A percentile compares a stretch with the other conserved stretches of the same genome.
phyloP scores from a whole-genome alignment of 2,329 filamentous ascomycete genomes.

The Rachicladosporium sp. region DNA sequence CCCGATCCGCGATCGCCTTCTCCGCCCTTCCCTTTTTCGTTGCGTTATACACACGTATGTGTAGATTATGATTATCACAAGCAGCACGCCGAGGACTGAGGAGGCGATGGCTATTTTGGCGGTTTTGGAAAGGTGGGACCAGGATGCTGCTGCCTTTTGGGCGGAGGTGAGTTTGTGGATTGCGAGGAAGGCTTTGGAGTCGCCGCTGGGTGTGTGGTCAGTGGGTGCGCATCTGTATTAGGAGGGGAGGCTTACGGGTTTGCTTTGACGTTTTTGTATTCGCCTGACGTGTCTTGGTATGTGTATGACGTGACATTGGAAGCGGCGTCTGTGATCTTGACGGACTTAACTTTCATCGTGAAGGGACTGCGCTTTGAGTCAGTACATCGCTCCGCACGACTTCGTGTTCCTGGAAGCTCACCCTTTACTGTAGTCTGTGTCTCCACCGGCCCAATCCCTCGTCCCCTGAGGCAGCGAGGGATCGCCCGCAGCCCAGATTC shows the following conservation, averaged over 20 bases:
- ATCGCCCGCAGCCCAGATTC: constrained; percentile 85
- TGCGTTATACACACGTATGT: constrained; percentile 38
- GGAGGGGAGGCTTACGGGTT: constrained; percentile 25
- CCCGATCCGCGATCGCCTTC: constrained; percentile 34
- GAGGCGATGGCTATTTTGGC: constrained; percentile 39
- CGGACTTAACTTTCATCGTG: constrained; percentile 23
- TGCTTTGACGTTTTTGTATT: constrained; percentile 34
- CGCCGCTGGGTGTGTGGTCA: constrained; percentile 9
- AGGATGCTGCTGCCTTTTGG: constrained; percentile 30
- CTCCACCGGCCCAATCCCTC: constrained; percentile 26
- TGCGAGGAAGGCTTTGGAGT: constrained; percentile 18
- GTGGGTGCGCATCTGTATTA: neutral
- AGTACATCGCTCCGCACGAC: no score
- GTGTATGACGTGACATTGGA: constrained; percentile 26
- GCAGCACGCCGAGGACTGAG: constrained; percentile 30
- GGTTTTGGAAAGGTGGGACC: constrained; percentile 30
- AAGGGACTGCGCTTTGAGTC: constrained; percentile 16
- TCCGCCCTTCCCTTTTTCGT: constrained; percentile 39
- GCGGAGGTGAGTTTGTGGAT: constrained; percentile 30
- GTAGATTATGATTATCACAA: constrained; percentile 21
- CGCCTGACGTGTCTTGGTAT: constrained; percentile 29
- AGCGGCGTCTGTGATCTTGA: constrained; percentile 23
- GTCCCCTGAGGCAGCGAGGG: constrained; percentile 37
- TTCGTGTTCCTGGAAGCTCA: no score
- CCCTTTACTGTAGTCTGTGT: constrained; percentile 21